Evolutionary conservation across 2,329 filamentous ascomycete genomes (phyloP).

Genomic region (Cercospora sp.): DNA sequence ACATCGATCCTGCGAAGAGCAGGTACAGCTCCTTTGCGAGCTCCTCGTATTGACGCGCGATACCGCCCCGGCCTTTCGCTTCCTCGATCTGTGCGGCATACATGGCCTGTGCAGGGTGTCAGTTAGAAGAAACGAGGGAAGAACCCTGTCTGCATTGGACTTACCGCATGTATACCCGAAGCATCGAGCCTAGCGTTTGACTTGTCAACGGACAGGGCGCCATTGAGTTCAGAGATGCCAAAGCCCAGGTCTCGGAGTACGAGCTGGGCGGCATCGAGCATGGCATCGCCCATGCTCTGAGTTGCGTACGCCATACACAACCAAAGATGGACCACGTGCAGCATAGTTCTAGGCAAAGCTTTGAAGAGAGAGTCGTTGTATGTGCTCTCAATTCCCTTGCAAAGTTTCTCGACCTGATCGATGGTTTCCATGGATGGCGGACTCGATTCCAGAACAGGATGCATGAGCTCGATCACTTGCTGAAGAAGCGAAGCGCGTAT

Average conservation of each 20-base stretch:
- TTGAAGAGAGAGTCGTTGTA: slow-evolving; percentile 21
- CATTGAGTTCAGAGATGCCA: slow-evolving; percentile 7
- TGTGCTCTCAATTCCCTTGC: slow-evolving; percentile 8
- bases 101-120: slow-evolving; percentile 3
- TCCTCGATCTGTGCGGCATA: slow-evolving; percentile 13
- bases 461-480: neutral
- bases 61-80: slow-evolving; percentile 2
- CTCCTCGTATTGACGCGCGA: slow-evolving; percentile 16
- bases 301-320: slow-evolving; percentile 14
- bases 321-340: slow-evolving; percentile 23
- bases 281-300: neutral
- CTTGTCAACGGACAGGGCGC: slow-evolving; percentile 4
- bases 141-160: neutral
- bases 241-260: slow-evolving; percentile 23
- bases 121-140: neutral
- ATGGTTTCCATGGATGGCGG: slow-evolving; percentile 4
- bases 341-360: slow-evolving; percentile 18
- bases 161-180: slow-evolving; percentile 17
- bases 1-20: slow-evolving; percentile 16
- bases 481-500: neutral
- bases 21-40: slow-evolving; percentile 24
- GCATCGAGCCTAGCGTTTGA: slow-evolving; percentile 6
- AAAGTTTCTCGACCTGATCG: slow-evolving; percentile 17
- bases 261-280: slow-evolving; percentile 3
- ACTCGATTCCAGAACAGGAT: neutral